Evolutionary conservation across 805 yeast species (phyloP).

Genomic region (Cyberlindnera saturnus): DNA sequence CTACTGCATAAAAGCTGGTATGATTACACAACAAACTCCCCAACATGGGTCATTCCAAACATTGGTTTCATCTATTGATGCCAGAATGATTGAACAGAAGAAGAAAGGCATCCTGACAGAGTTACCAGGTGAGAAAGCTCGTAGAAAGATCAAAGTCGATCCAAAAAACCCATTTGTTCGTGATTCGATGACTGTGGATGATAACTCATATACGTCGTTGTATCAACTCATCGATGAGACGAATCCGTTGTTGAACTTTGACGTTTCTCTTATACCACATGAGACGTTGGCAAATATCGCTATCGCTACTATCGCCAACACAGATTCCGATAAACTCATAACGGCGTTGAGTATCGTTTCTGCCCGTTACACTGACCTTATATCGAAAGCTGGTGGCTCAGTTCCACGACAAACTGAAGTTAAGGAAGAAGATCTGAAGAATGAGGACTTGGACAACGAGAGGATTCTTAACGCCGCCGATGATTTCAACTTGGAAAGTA

Average conservation of each 20-base stretch:
- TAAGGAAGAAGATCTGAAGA: conserved; percentile 20
- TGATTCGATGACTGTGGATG: conserved; percentile 31
- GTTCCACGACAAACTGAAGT: conserved; percentile 22
- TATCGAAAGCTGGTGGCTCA: conserved; percentile 22
- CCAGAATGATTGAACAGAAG: conserved; percentile 23
- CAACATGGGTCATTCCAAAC: conserved; percentile 14
- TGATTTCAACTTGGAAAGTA: conserved; percentile 34
- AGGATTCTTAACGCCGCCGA: conserved; percentile 19
- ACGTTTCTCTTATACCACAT: conserved; percentile 62
- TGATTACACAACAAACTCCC: conserved; percentile 20
- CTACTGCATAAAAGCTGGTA: conserved; percentile 32
- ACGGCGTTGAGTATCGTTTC: conserved; percentile 66
- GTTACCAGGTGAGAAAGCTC: conserved; percentile 23
- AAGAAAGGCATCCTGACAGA: conserved; percentile 20
- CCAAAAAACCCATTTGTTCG: conserved; percentile 26
- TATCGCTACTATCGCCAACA: conserved; percentile 54
- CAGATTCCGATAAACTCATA: conserved; percentile 45
- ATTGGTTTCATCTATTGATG: conserved; percentile 17
- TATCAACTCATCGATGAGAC: conserved; percentile 59
- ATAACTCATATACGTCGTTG: conserved; percentile 51
- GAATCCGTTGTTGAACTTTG: conserved; percentile 60
- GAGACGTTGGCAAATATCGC: conserved; percentile 61
- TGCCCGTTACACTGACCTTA: conserved; percentile 50
- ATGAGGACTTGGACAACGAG: conserved; percentile 23
- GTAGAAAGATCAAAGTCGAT: conserved; percentile 19